Percentiles rank a stretch among this genome's conserved stretches.
Conservation (phyloP, 2,329 filamentous ascomycete species). For the Nothophoma quercina region DNA sequence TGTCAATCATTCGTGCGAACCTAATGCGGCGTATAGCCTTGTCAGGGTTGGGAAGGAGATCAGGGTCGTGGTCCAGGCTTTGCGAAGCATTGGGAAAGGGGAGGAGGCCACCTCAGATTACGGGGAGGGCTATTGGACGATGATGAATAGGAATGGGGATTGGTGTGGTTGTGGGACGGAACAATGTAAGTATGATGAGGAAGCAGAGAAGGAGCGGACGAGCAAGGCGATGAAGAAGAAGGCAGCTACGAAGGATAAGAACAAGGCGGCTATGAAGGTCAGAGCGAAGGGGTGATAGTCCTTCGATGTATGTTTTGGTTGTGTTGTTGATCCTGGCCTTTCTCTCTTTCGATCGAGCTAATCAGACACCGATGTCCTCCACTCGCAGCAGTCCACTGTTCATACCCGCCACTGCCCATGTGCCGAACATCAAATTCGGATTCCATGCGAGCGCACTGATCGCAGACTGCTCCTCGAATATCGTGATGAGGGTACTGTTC, state of each 20-base stretch:
- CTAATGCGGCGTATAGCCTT: not conserved
- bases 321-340: not conserved
- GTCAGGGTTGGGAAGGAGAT: not conserved
- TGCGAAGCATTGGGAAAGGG: not conserved
- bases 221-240: not conserved
- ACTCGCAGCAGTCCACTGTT: constrained; percentile 58
- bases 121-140: not conserved
- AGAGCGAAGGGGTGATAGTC: not conserved
- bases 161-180: not conserved
- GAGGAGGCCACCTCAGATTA: not conserved
- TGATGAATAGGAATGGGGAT: not conserved
- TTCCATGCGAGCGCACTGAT: constrained; percentile 60
- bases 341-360: not conserved
- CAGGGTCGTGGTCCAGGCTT: not conserved
- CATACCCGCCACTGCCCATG: constrained; percentile 61
- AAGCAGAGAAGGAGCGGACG: not conserved
- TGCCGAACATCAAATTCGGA: constrained; percentile 57
- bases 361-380: constrained; percentile 54
- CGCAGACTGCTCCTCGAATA: constrained; percentile 56
- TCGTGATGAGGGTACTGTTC: constrained; percentile 46
- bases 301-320: not conserved
- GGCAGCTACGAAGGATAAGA: not conserved
- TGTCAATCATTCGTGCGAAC: constrained; percentile 1
- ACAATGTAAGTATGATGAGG: not conserved
- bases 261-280: not conserved